phyloP scores from a whole-genome alignment of 768 basidiomycete genomes.

The Tremella mesenterica region DNA sequence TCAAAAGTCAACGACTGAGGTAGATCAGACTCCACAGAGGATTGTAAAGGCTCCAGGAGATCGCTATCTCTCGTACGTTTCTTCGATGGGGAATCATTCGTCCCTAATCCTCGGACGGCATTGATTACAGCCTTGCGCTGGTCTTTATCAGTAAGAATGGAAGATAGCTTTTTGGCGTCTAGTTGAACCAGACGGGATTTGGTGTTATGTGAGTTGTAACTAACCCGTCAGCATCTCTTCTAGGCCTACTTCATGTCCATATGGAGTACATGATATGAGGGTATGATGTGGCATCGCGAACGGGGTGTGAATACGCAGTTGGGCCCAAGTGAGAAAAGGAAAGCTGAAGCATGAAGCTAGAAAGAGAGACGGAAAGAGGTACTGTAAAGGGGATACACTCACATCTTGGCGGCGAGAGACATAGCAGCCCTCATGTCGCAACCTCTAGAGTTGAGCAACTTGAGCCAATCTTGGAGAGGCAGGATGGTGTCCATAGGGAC shows the following conservation, averaged over 20 bases:
- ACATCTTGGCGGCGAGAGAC: slow-evolving; percentile 42
- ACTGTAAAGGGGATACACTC: slow-evolving; percentile 2
- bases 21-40: slow-evolving; percentile 3
- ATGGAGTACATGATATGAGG: too few relatives aligned
- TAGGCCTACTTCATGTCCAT: too few relatives aligned
- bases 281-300: too few relatives aligned
- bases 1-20: slow-evolving; percentile 28
- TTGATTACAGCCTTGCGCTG: slow-evolving; percentile 27
- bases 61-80: slow-evolving; percentile 33
- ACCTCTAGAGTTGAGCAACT: slow-evolving; percentile 31
- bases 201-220: slow-evolving; percentile 37
- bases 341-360: too few relatives aligned
- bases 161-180: slow-evolving; percentile 24
- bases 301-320: too few relatives aligned
- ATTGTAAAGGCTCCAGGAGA: slow-evolving; percentile 24
- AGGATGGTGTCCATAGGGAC: slow-evolving; percentile 15
- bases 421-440: slow-evolving; percentile 43
- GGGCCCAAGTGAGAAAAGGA: too few relatives aligned
- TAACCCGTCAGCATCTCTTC: slow-evolving; percentile 6
- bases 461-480: slow-evolving; percentile 39
- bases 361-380: too few relatives aligned
- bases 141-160: slow-evolving; percentile 38
- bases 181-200: slow-evolving; percentile 19
- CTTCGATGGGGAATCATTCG: slow-evolving; percentile 9
- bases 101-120: slow-evolving; percentile 36